Conservation (phyloP, 1,284 basidiomycete genomes). For the Taiwanofungus camphoratus region DNA sequence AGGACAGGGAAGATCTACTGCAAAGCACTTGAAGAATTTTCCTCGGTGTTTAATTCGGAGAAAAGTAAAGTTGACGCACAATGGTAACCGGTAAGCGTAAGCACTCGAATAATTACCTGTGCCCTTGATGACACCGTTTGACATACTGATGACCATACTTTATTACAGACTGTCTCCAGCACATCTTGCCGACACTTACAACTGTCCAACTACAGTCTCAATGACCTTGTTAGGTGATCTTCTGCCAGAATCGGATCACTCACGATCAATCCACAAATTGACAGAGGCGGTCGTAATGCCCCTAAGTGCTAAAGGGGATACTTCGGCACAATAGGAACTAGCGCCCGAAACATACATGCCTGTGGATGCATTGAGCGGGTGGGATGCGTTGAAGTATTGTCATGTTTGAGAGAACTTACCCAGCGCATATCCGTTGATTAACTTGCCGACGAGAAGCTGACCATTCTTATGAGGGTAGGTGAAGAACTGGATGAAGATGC, state of each 20-base stretch:
- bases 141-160: slow-evolving; percentile 6
- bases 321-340: slow-evolving; percentile 9
- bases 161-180: background rate
- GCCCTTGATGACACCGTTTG: slow-evolving; percentile 11
- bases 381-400: background rate
- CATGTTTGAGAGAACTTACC: background rate
- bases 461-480: slow-evolving; percentile 10
- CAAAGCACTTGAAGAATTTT: background rate
- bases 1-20: slow-evolving; percentile 12
- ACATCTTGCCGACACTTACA: slow-evolving; percentile 1
- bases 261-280: slow-evolving; percentile 10
- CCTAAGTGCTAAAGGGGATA: slow-evolving; percentile 9
- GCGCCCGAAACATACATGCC: slow-evolving; percentile 12
- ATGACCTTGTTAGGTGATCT: background rate
- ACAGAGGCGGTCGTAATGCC: slow-evolving; percentile 11
- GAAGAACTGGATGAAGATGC: slow-evolving; percentile 12
- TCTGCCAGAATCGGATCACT: background rate
- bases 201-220: slow-evolving; percentile 5
- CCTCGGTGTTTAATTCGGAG: background rate
- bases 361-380: background rate
- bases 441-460: slow-evolving; percentile 8
- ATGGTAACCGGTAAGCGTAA: slow-evolving; percentile 9
- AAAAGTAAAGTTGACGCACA: slow-evolving; percentile 2
- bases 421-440: slow-evolving; percentile 7
- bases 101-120: slow-evolving; percentile 7